Conservation (phyloP, 164 flowering plant species). For the Tetrastigma voinierianum region DNA sequence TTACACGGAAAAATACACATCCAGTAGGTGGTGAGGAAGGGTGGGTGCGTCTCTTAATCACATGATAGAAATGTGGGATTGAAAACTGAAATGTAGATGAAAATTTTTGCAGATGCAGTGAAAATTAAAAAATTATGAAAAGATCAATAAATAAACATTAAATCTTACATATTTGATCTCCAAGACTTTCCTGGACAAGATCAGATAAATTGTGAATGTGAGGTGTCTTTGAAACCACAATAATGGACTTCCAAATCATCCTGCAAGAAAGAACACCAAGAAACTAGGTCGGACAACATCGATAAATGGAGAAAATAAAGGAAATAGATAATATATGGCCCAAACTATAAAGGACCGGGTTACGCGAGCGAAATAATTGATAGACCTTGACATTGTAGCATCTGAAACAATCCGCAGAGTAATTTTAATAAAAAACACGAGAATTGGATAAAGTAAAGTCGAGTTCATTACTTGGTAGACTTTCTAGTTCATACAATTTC, state of each 20-base stretch:
- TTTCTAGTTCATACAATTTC: too few species aligned
- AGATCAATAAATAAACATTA: conserved; percentile 1
- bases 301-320: neutral
- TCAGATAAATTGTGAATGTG: conserved; percentile 89
- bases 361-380: neutral
- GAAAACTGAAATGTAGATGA: conserved; percentile 1
- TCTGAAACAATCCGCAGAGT: too few species aligned
- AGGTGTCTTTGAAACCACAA: conserved; percentile 78
- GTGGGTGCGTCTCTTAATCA: neutral
- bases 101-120: neutral
- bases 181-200: conserved; percentile 72
- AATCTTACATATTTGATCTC: conserved; percentile 45
- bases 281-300: conserved; percentile 5
- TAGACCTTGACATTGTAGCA: too few species aligned
- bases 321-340: neutral
- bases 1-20: conserved; percentile 38
- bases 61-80: neutral
- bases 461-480: too few species aligned
- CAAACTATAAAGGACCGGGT: neutral
- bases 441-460: too few species aligned
- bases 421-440: too few species aligned
- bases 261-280: conserved; percentile 38
- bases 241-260: conserved; percentile 70
- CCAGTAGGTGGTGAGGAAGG: neutral
- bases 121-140: neutral